phyloP scores from a whole-genome alignment of 768 basidiomycete genomes.

The Boletus sp. region DNA sequence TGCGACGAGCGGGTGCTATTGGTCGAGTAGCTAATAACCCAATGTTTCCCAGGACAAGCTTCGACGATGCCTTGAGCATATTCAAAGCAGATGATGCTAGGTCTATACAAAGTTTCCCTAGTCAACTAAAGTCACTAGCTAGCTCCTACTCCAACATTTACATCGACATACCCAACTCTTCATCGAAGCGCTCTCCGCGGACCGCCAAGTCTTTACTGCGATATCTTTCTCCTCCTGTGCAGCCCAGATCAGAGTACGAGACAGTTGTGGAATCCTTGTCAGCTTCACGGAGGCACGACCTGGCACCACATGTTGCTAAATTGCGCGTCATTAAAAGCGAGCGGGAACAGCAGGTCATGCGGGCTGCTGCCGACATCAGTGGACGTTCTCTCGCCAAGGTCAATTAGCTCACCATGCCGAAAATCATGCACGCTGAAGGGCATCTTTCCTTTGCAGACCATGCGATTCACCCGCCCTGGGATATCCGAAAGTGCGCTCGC shows the following conservation, averaged over 20 bases:
- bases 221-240: slow-evolving; percentile 36
- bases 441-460: slow-evolving; percentile 52
- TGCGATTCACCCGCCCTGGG: slow-evolving; percentile 67
- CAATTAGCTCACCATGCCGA: slow-evolving; percentile 8
- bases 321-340: slow-evolving; percentile 78
- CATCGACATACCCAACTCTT: slow-evolving; percentile 46
- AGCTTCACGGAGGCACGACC: slow-evolving; percentile 43
- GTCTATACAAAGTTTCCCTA: slow-evolving; percentile 53
- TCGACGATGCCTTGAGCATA: slow-evolving; percentile 57
- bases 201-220: slow-evolving; percentile 58
- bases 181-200: slow-evolving; percentile 37
- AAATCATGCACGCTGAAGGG: not conserved
- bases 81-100: slow-evolving; percentile 80
- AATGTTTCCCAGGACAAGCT: slow-evolving; percentile 52
- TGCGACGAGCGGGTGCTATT: not conserved
- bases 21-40: not conserved
- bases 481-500: slow-evolving; percentile 59
- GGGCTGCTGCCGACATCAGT: slow-evolving; percentile 84
- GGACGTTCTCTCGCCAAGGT: slow-evolving; percentile 83
- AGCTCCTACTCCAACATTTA: slow-evolving; percentile 50
- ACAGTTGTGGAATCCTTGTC: slow-evolving; percentile 54
- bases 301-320: slow-evolving; percentile 68
- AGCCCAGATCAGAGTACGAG: slow-evolving; percentile 48
- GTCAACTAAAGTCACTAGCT: slow-evolving; percentile 56
- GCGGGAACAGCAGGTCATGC: slow-evolving; percentile 78